Conservation (phyloP, 164 flowering plant genomes). For the Saururus chinensis region DNA sequence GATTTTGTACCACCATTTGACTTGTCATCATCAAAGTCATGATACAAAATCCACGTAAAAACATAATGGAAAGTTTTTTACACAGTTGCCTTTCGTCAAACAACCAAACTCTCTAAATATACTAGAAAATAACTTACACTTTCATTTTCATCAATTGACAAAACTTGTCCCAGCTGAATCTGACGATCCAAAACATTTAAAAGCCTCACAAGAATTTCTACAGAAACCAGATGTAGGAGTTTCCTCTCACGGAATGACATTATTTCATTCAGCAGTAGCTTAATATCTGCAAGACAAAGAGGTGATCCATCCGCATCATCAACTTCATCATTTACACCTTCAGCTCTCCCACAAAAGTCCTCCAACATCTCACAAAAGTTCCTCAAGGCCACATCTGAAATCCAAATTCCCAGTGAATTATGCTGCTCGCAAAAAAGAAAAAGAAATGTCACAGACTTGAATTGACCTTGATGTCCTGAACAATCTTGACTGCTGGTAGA, state of each 20-base stretch:
- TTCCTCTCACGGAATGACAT: slow-evolving; percentile 58
- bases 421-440: not conserved
- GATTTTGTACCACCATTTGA: no score
- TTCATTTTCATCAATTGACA: slow-evolving; percentile 67
- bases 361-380: slow-evolving; percentile 62
- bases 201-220: slow-evolving; percentile 55
- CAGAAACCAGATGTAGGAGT: slow-evolving; percentile 72
- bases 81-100: not conserved
- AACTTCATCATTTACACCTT: slow-evolving; percentile 53
- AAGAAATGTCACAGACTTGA: not conserved
- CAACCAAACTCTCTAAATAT: not conserved
- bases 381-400: slow-evolving; percentile 44
- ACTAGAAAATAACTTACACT: slow-evolving; percentile 41
- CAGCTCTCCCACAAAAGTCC: slow-evolving; percentile 68
- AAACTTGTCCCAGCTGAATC: slow-evolving; percentile 79
- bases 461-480: slow-evolving; percentile 57
- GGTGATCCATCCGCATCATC: slow-evolving; percentile 66
- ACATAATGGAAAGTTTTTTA: not conserved
- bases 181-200: slow-evolving; percentile 75
- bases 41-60: not conserved
- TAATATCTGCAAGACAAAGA: slow-evolving; percentile 50
- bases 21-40: no score
- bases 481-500: slow-evolving; percentile 29
- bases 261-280: slow-evolving; percentile 59
- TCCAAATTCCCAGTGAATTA: not conserved